Base-by-base conservation (phyloP, 495 filamentous ascomycete species). In the Penicillium crystallinum region DNA sequence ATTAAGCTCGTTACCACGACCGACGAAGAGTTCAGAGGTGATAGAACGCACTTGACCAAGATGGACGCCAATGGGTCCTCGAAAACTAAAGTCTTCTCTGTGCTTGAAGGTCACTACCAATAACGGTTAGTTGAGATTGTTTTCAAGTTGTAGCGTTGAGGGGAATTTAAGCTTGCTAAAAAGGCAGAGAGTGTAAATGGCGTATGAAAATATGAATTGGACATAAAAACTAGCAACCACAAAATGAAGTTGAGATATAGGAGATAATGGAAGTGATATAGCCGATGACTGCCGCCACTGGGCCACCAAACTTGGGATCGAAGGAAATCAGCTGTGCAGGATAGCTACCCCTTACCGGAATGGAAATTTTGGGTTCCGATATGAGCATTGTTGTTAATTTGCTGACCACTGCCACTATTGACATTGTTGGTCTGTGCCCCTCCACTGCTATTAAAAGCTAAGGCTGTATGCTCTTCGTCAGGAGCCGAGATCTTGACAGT, bases 51-150 rank as follows among this genome's bases (percentile, higher is more conserved):
- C 56, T 47, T 51, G 27, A n/a, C 51, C 41, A 0, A 54, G 36
- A 14, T 4, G 15, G 41, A 38, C 0, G 12, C 56, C 51, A 31
- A 48, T 36, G 9, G 56, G 35, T n/a, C 35, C 36, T 0, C 19
- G 46, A 43, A 51, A 58, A 2, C 41, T 42, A 15, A 51, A 56
- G 6, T 52, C 34, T 34, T 40, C 47, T 4, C 46, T 54, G 1
- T 53, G 40, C 11, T 31, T 12, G 18, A 7, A 27, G 23, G 33
- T 31, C 0, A 38, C 23, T 46, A 46, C 22, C 3, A 53, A 36
- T 39, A 27, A 39, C 4, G n/a, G 22, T 43, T 18, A 43, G 40
- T 30, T n/a, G n/a, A n/a, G n/a, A n/a, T n/a, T n/a, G n/a, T n/a
- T n/a, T n/a, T n/a, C n/a, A n/a, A n/a, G n/a, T n/a, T n/a, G n/a